phyloP scores from a whole-genome alignment of 768 basidiomycete genomes.

The Russula dissimulans region DNA sequence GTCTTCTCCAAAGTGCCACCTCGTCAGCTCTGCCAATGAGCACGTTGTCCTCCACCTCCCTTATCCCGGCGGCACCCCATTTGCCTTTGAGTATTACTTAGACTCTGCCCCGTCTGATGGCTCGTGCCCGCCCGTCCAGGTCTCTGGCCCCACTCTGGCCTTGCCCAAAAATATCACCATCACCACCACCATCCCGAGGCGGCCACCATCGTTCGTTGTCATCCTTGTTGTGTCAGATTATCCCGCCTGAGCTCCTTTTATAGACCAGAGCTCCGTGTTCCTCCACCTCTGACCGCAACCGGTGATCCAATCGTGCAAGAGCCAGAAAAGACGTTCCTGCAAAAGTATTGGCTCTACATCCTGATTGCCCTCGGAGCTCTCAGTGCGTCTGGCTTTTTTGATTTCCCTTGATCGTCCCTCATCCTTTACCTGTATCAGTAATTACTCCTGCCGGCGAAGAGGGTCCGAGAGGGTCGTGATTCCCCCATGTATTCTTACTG shows the following conservation, averaged over 20 bases:
- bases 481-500: neutral
- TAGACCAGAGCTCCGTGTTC: conserved; percentile 61
- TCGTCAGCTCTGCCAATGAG: conserved; percentile 45
- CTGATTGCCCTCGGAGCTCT: conserved; percentile 47
- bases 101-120: conserved; percentile 61
- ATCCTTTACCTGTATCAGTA: neutral
- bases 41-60: conserved; percentile 47
- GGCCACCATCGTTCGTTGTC: conserved; percentile 48
- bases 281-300: conserved; percentile 56
- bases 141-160: conserved; percentile 2
- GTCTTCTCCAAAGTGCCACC: conserved; percentile 49
- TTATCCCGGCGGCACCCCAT: conserved; percentile 37
- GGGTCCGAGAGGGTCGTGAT: conserved; percentile 2
- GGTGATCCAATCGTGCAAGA: conserved; percentile 52
- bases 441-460: conserved; percentile 11
- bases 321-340: conserved; percentile 70
- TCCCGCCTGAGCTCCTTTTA: neutral
- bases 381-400: conserved; percentile 34
- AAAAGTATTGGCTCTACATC: conserved; percentile 90
- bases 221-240: conserved; percentile 4
- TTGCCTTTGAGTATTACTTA: conserved; percentile 65
- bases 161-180: conserved; percentile 44
- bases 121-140: conserved; percentile 37
- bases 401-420: neutral
- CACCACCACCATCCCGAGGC: conserved; percentile 33